These are phyloP conservation scores for Petasospora rhodanensis DNA, from an alignment of 1,139 yeast species.

Conservation along the genomic window DNA sequence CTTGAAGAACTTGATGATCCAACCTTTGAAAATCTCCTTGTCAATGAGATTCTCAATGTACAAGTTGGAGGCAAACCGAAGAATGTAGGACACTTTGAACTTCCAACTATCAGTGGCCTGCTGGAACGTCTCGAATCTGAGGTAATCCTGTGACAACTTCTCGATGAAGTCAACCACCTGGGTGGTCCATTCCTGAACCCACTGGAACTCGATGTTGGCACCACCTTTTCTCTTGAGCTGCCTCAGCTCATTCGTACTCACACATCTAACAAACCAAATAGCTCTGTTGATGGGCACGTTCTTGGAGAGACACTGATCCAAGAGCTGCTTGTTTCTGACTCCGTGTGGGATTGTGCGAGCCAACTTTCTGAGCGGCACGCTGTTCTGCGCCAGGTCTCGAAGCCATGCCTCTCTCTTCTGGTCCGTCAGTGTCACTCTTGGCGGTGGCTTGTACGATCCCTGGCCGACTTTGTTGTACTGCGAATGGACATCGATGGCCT, in stretches of 20 bases:
- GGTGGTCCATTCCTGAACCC: constrained; percentile 88
- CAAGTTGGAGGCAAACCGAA: constrained; percentile 57
- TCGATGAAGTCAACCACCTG: constrained; percentile 62
- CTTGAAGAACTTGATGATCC: constrained; percentile 55
- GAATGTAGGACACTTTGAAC: constrained; percentile 50
- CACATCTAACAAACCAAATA: constrained; percentile 85
- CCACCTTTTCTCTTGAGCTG: constrained; percentile 46
- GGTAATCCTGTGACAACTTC: constrained; percentile 41
- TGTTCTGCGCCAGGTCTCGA: constrained; percentile 65
- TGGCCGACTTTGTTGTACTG: constrained; percentile 57
- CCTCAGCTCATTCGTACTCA: constrained; percentile 75
- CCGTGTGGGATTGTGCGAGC: constrained; percentile 92
- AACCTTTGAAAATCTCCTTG: constrained; percentile 52
- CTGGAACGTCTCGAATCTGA: constrained; percentile 21
- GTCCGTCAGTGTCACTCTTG: constrained; percentile 84
- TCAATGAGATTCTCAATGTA: constrained; percentile 68
- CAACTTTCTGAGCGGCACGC: constrained; percentile 59
- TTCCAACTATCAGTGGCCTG: constrained; percentile 40
- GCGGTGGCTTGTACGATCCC: constrained; percentile 69
- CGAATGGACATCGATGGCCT: constrained; percentile 63
- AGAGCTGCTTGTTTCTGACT: constrained; percentile 61
- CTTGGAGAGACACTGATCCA: constrained; percentile 67
- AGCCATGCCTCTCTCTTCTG: constrained; percentile 84
- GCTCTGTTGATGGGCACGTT: constrained; percentile 74
- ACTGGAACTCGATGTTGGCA: constrained; percentile 44